Conservation (phyloP, 2,329 filamentous ascomycete genomes). For the Aureobasidium leucospermi region DNA sequence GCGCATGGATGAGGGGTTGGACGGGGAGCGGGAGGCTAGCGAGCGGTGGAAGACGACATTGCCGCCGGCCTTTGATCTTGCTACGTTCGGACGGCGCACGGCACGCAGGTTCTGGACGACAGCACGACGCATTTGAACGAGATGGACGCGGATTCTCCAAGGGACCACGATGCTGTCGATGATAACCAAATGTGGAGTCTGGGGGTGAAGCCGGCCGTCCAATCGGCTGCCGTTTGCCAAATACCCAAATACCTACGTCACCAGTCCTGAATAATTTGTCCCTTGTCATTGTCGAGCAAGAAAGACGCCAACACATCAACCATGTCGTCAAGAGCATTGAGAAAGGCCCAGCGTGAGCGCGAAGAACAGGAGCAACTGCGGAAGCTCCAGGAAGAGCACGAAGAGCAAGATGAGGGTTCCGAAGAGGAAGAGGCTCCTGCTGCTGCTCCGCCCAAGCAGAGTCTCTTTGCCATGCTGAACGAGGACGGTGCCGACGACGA, state of each 20-base stretch:
- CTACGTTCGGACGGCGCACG: conserved; percentile 51
- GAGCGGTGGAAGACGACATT: conserved; percentile 31
- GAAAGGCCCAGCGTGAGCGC: conserved; percentile 55
- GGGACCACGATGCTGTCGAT: too few relatives aligned
- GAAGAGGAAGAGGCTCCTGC: conserved; percentile 22
- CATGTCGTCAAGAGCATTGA: conserved; percentile 61
- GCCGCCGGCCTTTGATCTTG: not conserved
- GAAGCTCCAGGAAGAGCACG: conserved; percentile 25
- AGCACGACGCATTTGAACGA: conserved; percentile 60
- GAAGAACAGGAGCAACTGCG: conserved; percentile 48
- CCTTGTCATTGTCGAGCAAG: not conserved
- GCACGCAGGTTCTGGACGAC: conserved; percentile 61
- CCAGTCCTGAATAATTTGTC: not conserved
- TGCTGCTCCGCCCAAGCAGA: conserved; percentile 28
- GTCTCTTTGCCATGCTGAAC: conserved; percentile 40
- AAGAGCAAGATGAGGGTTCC: conserved; percentile 29
- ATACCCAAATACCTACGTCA: not conserved
- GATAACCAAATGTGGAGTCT: too few relatives aligned
- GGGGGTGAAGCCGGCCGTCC: not conserved
- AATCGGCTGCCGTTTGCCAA: not conserved
- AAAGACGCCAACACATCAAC: conserved; percentile 9
- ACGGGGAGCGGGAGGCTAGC: conserved; percentile 34
- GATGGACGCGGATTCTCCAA: not conserved
- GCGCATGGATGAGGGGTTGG: conserved; percentile 56
- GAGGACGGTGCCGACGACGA: conserved; percentile 33